These are phyloP conservation scores for Ophiostoma perfectum DNA, from an alignment of 2,329 filamentous ascomycete species.

Conservation along the genomic window DNA sequence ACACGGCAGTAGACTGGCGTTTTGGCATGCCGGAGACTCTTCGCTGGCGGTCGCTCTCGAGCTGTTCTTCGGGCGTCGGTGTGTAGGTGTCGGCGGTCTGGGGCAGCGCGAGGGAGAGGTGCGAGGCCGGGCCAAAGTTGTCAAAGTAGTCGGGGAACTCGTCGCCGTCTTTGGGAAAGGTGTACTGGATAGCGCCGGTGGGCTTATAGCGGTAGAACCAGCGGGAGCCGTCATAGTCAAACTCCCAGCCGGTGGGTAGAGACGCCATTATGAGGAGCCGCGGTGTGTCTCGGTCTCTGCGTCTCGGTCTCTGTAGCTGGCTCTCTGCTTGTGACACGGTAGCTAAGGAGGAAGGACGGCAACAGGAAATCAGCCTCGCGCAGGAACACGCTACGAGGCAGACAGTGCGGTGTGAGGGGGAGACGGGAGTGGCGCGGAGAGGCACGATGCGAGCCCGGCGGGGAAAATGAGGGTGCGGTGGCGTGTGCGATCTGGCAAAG, in stretches of 20 bases:
- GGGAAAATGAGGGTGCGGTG: background rate
- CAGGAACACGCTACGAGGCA: background rate
- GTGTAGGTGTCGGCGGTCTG: slow-evolving; percentile 25
- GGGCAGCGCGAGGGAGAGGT: slow-evolving; percentile 12
- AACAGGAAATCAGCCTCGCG: background rate
- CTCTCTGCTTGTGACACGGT: background rate
- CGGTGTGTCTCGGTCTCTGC: background rate
- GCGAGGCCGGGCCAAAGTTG: slow-evolving; percentile 32
- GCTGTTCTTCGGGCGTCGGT: slow-evolving; percentile 48
- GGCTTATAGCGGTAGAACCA: slow-evolving; percentile 56
- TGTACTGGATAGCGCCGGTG: slow-evolving; percentile 50
- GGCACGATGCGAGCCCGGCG: background rate
- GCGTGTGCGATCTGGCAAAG: background rate
- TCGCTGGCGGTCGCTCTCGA: slow-evolving; percentile 49
- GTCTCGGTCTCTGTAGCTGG: background rate
- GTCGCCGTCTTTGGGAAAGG: slow-evolving; percentile 53
- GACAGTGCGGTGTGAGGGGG: background rate
- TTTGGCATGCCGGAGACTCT: slow-evolving; percentile 31
- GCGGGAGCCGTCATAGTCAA: slow-evolving; percentile 51
- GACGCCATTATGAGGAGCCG: slow-evolving; percentile 34
- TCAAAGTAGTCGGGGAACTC: slow-evolving; percentile 51
- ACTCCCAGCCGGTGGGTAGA: slow-evolving; percentile 52
- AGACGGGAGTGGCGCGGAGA: background rate
- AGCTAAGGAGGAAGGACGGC: background rate
- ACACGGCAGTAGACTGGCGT: background rate